Percentiles rank a stretch among this genome's conserved stretches.
phyloP scores from a whole-genome alignment of 768 basidiomycete genomes.

The Psilocybe azurescens region DNA sequence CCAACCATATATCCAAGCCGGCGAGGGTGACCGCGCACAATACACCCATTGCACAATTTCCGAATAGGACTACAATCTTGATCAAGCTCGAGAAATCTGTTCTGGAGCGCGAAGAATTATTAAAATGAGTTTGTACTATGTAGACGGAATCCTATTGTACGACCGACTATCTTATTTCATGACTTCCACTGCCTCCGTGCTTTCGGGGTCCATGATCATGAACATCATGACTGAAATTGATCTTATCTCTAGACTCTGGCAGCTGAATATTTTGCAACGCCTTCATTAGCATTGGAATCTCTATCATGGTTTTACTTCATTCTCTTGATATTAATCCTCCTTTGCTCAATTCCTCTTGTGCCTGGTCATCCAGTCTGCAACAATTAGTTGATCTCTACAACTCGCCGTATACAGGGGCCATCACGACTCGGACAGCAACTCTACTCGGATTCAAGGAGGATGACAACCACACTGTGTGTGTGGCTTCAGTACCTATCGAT shows the following conservation, averaged over 20 bases:
- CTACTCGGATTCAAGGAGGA: conserved; percentile 74
- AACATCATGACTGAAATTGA: neutral
- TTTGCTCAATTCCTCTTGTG: conserved; percentile 79
- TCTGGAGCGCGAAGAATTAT: conserved; percentile 90
- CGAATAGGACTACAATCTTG: conserved; percentile 91
- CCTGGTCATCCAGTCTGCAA: conserved; percentile 75
- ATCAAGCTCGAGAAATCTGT: conserved; percentile 96
- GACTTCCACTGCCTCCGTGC: neutral
- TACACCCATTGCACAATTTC: conserved; percentile 81
- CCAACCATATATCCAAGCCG: conserved; percentile 59
- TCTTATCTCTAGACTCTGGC: conserved; percentile 1
- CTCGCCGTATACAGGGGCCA: conserved; percentile 73
- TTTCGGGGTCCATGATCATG: conserved; percentile 4
- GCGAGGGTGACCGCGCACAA: conserved; percentile 96
- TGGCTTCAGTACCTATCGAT: neutral
- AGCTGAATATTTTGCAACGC: neutral
- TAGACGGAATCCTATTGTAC: conserved; percentile 7
- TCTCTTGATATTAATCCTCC: conserved; percentile 63
- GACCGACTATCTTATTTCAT: conserved; percentile 6
- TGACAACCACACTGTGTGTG: conserved; percentile 60
- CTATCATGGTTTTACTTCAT: conserved; percentile 61
- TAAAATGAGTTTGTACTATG: conserved; percentile 56
- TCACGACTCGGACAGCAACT: conserved; percentile 82
- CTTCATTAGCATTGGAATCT: neutral
- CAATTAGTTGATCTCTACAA: conserved; percentile 73